Evolutionary conservation across 129 eudicot genomes (phyloP), one percentile per base, ranked within the genome.

Genomic region (Helichrysum umbraculigerum): DNA sequence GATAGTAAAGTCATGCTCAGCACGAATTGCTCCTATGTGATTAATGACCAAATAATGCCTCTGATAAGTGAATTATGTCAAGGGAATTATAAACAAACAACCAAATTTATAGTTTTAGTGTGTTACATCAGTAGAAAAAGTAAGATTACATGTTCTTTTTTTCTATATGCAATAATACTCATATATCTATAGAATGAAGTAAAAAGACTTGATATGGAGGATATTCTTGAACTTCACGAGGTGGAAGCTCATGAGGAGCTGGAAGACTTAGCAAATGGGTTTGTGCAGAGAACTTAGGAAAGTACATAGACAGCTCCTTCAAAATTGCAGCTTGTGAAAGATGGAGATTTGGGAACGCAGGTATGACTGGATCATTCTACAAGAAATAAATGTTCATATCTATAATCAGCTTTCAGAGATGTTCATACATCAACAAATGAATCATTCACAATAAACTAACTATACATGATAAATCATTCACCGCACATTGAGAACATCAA

Each of bases 311-410:
- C 61, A 94, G 89, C 83, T 94, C 99, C 82, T 94, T 94, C 77
- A 94, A 64, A 68, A 94, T 94, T 73, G 99, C 97, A 63, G 96
- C 99, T 25, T 97, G 99, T 81, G 99, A 94, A 68, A 94, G 96
- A 82, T 94, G 99, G 77, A 94, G 99, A 78, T 94, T 97, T 50
- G 99, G 96, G 85, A 94, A 94, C 59, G 99, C 99, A 67, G 99
- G 99, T 76, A 94, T 81, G n/a, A 94, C 96, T 68, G 97, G 99
- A 84, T 94, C 97, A 80, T 86, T 91, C 99, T 94, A 80, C 77
- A 87, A 50, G 33, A 78, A 74, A 62, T 5, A 76, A 47, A 56
- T 29, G 41, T 56, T 44, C 28, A 35, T 39, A 32, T 11, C 50
- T 51, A 32, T 29, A 41, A 68, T 28, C 7, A n/a, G 51, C 39